phyloP scores from a whole-genome alignment of 306 rosid genomes.

The Macrotyloma uniflorum region DNA sequence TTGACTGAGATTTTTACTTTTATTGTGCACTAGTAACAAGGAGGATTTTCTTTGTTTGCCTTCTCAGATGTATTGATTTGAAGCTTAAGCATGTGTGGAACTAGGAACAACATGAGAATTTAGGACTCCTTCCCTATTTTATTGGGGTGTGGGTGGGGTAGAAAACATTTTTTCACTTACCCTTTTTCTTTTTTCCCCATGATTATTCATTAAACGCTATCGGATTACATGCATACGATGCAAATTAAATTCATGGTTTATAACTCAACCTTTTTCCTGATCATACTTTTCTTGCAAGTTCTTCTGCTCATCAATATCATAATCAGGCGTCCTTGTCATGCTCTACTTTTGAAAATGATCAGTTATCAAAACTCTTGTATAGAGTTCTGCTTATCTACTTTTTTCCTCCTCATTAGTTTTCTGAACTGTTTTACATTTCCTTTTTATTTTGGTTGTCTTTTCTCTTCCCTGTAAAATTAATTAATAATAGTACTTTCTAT shows the following conservation, averaged over 20 bases:
- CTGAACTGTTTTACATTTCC: background rate
- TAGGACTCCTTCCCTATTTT: background rate
- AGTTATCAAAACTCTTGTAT: background rate
- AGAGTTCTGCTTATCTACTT: background rate
- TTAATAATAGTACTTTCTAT: background rate
- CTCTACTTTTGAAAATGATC: background rate
- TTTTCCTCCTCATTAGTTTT: background rate
- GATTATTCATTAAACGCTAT: background rate
- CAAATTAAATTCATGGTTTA: background rate
- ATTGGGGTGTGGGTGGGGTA: background rate
- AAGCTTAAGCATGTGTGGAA: background rate
- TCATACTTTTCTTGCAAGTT: background rate
- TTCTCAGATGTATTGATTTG: constrained; percentile 1
- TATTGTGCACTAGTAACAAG: background rate
- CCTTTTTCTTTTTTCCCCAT: background rate
- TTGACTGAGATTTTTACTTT: constrained; percentile 5
- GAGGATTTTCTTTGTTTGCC: constrained; percentile 1
- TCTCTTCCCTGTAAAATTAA: background rate
- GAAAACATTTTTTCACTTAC: background rate
- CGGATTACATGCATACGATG: background rate
- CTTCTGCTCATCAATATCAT: background rate
- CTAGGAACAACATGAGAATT: background rate
- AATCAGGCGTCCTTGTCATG: background rate
- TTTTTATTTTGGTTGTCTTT: background rate
- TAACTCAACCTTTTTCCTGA: background rate